Base-by-base conservation (phyloP, 345 rosid genomes). In the Lepidium sativum region DNA sequence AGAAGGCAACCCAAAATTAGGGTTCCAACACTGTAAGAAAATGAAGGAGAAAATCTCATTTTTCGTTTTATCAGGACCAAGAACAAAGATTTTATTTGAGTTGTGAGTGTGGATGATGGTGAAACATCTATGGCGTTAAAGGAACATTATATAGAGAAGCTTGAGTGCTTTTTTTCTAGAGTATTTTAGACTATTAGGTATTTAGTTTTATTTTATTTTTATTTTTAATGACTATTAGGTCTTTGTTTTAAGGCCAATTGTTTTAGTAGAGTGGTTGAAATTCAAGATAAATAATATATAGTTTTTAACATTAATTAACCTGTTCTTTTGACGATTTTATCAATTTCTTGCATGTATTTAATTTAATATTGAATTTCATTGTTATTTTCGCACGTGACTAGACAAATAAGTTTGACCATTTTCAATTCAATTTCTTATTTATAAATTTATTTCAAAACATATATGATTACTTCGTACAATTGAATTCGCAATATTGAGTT, bases 1-100 rank as follows among this genome's bases (percentile, higher is more conserved):
- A 73, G 38, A 68, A 73, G 68, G 63, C 73, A 73, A 17, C 72
- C 52, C 29, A 73, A 43, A 2, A 71, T 40, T 64, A 71, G 65
- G 60, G 47, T 39, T 32, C 75, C 75, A 1, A 71, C 14, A 39
- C 59, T 48, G 6, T 70, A 47, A 55, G 75, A 71, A 47, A 55
- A 37, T 15, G 50, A 54, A 63, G 35, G 43, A 5, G 58, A 54
- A 41, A 55, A 32, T 5, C 54, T 16, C 75, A 71, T 71, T 37
- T 37, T 54, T 37, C 1, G 0, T 18, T 54, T n/a, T 21, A 1
- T 23, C 1, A 67, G 8, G 11, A 21, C 15, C 3, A 15, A 37
- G 41, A 34, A 16, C 42, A 33, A 37, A n/a, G 47, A 39, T 44
- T 9, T 37, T 20, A 20, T 35, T 11, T 27, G 16, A 14, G 31